Evolutionary conservation across 2,329 filamentous ascomycete genomes (phyloP), one percentile per base, ranked within the genome.

Genomic region (Pseudogymnoascus sp.): DNA sequence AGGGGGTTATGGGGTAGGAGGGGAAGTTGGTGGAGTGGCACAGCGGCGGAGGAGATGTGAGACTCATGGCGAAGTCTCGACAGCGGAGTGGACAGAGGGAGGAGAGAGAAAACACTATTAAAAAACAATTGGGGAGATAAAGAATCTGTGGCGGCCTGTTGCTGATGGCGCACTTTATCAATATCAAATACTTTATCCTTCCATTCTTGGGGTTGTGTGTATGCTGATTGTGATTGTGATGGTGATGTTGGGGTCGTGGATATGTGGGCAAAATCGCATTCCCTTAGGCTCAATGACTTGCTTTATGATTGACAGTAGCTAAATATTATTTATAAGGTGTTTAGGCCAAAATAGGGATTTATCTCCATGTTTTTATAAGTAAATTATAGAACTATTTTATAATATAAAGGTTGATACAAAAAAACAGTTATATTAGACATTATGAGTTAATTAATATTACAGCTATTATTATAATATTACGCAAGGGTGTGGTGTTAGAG

Each of bases 171-270:
- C 46, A 23, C 15, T n/a, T 56, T 56, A 56, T 56, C 10, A 56
- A 56, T 56, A 56, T 56, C 50, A 56, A 56, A 11, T 33, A 56
- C 50, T 56, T 56, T 56, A 56, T 56, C 50, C 50, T 33, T 56
- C 50, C 50, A 56, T 42, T 10, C 6, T n/a, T 15, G 5, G 7
- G 5, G 5, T 42, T 33, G n/a, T 17, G 11, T 56, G 50, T 50
- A n/a, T 56, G 26, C 19, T 33, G 7, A 17, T 21, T 33, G 17
- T 33, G 17, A 56, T 56, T 33, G 50, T 19, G n/a, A 33, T 33
- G 15, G 2, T 56, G n/a, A 13, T 56, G 7, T 11, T 35, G 33
- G 4, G 13, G 31, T 33, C 9, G 9, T 33, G 4, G 31, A 11
- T 33, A 33, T 33, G 10, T 11, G 2, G 31, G 31, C 3, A 35